These are phyloP conservation scores for Naganishia onofrii DNA, from an alignment of 768 basidiomycete species.

Conservation along the genomic window DNA sequence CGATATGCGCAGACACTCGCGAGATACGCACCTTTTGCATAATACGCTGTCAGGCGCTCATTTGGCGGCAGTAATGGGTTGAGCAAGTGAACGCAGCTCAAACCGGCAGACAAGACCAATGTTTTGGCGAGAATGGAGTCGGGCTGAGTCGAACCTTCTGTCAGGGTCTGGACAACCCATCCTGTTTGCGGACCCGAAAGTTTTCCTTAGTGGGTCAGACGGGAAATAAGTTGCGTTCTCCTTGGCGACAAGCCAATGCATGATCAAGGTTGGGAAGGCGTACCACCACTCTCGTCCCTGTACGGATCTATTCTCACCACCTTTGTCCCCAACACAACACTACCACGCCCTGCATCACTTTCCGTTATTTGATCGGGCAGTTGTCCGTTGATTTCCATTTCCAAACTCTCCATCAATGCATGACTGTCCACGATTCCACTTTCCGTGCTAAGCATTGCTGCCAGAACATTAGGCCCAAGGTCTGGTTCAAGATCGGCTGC, in stretches of 20 bases:
- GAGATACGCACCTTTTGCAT: slow-evolving; percentile 42
- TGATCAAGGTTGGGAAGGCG: background rate
- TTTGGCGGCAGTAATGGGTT: slow-evolving; percentile 38
- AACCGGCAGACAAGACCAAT: slow-evolving; percentile 39
- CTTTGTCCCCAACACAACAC: slow-evolving; percentile 70
- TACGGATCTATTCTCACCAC: slow-evolving; percentile 80
- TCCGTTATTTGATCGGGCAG: slow-evolving; percentile 55
- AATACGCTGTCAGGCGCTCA: slow-evolving; percentile 35
- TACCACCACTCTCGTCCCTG: slow-evolving; percentile 63
- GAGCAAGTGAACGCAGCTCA: slow-evolving; percentile 38
- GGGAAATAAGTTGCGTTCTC: background rate
- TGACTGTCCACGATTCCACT: slow-evolving; percentile 92
- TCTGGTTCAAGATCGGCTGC: slow-evolving; percentile 77
- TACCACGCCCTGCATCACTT: slow-evolving; percentile 38
- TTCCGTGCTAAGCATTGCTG: slow-evolving; percentile 75
- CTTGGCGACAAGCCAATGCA: background rate
- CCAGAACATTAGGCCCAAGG: slow-evolving; percentile 66
- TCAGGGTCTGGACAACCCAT: slow-evolving; percentile 36
- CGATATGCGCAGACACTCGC: background rate
- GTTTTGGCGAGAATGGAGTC: slow-evolving; percentile 32
- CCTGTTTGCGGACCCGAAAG: slow-evolving; percentile 21
- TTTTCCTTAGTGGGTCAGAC: background rate
- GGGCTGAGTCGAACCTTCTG: slow-evolving; percentile 24
- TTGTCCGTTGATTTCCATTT: slow-evolving; percentile 63
- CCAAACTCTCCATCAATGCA: slow-evolving; percentile 74